Conservation (phyloP, 1,284 basidiomycete genomes). For the Xerocomus nothofagi region DNA sequence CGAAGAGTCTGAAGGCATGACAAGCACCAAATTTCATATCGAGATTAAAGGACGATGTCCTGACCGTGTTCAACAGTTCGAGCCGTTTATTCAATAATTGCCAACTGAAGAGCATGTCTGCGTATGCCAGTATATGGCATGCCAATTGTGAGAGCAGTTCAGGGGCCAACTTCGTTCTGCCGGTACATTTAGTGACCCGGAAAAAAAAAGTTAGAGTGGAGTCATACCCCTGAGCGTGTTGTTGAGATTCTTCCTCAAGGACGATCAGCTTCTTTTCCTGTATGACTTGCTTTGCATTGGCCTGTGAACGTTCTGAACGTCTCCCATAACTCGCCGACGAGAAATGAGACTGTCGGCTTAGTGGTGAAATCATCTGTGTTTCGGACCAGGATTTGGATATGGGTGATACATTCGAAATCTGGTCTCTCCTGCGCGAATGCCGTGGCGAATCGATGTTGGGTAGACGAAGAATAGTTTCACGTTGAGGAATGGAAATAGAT, state of each 20-base stretch:
- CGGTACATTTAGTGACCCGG: neutral
- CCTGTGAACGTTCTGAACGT: slow-evolving; percentile 42
- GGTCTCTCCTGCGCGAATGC: slow-evolving; percentile 27
- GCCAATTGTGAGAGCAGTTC: slow-evolving; percentile 46
- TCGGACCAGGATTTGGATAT: slow-evolving; percentile 62
- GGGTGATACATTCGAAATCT: slow-evolving; percentile 33
- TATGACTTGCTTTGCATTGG: slow-evolving; percentile 26
- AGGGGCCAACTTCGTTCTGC: slow-evolving; percentile 15
- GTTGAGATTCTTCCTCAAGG: slow-evolving; percentile 30
- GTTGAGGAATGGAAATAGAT: slow-evolving; percentile 34
- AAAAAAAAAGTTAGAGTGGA: neutral
- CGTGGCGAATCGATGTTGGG: slow-evolving; percentile 26
- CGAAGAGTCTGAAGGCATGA: neutral
- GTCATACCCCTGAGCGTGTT: slow-evolving; percentile 10
- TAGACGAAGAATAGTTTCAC: slow-evolving; percentile 26
- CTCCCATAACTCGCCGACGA: slow-evolving; percentile 40
- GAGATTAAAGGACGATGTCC: slow-evolving; percentile 32
- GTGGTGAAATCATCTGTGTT: slow-evolving; percentile 25
- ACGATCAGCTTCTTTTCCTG: slow-evolving; percentile 40
- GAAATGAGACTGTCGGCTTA: slow-evolving; percentile 39
- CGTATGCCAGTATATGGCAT: slow-evolving; percentile 67
- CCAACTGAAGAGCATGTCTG: slow-evolving; percentile 74
- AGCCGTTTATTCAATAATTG: slow-evolving; percentile 64
- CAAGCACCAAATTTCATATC: slow-evolving; percentile 40
- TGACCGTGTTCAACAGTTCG: slow-evolving; percentile 66